Conservation (phyloP, 1,284 basidiomycete species). For the Leccinum pallidistipes region DNA sequence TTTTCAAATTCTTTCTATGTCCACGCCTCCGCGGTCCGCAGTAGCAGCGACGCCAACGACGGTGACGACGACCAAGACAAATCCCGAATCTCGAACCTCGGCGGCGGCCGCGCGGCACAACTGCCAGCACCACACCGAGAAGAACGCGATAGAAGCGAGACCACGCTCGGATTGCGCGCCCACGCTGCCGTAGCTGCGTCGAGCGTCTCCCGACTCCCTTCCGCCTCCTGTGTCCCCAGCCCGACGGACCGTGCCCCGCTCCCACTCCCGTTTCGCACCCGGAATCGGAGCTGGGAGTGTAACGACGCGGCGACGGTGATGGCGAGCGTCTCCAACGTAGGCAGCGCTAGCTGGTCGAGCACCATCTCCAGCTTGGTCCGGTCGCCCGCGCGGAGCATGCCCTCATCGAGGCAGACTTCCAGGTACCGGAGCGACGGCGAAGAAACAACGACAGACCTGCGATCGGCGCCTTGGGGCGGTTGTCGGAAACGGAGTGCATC, state of each 20-base stretch:
- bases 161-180: constrained; percentile 14
- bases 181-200: constrained; percentile 11
- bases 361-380: constrained; percentile 16
- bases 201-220: constrained; percentile 7
- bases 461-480: neutral
- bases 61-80: neutral
- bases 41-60: neutral
- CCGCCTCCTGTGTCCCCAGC: neutral
- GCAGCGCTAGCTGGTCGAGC: constrained; percentile 25
- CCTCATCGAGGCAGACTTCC: constrained; percentile 23
- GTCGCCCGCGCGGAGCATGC: constrained; percentile 27
- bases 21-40: neutral
- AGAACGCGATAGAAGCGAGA: constrained; percentile 19
- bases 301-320: constrained; percentile 7
- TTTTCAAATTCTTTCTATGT: neutral
- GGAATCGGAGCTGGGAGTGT: neutral
- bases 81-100: constrained; percentile 13
- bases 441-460: constrained; percentile 1
- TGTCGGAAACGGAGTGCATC: constrained; percentile 7
- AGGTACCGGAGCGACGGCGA: constrained; percentile 13
- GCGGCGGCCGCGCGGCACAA: neutral
- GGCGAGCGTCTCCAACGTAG: constrained; percentile 17
- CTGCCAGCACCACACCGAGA: constrained; percentile 2
- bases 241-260: neutral
- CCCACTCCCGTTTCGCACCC: neutral